A percentile compares a stretch with the other conserved stretches of the same genome.
Evolutionary conservation across 768 basidiomycete genomes (phyloP).

Genomic region (Harrya chromipes): DNA sequence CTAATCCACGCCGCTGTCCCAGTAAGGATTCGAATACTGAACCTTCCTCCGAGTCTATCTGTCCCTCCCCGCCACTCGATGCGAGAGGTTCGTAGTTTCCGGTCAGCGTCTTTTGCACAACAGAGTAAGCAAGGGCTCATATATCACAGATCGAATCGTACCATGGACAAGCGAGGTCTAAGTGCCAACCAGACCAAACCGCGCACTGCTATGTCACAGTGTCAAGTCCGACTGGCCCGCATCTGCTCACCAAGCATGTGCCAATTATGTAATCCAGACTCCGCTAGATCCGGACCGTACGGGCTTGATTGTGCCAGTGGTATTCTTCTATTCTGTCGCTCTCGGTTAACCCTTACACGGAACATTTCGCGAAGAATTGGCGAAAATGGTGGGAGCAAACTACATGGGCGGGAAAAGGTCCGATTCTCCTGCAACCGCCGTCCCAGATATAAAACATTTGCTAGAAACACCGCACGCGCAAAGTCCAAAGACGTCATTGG

Average conservation of each 20-base stretch:
- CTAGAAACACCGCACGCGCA: constrained; percentile 57
- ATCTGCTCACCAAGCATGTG: no score
- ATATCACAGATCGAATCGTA: not conserved
- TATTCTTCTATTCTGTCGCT: no score
- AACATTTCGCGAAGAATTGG: not conserved
- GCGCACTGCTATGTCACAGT: not conserved
- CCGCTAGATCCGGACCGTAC: no score
- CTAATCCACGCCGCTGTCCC: constrained; percentile 13
- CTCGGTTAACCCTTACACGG: no score
- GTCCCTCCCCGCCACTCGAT: constrained; percentile 11
- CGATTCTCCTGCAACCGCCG: not conserved
- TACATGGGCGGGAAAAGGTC: constrained; percentile 77
- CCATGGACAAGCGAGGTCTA: constrained; percentile 8
- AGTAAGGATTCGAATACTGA: constrained; percentile 18
- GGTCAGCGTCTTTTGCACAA: constrained; percentile 2
- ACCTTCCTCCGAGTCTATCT: constrained; percentile 8
- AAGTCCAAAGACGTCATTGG: constrained; percentile 54
- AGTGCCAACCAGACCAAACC: not conserved
- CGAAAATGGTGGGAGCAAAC: constrained; percentile 61
- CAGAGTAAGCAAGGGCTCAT: not conserved
- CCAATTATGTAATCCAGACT: no score
- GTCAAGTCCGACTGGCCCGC: no score
- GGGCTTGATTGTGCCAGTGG: no score
- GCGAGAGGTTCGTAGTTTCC: constrained; percentile 16
- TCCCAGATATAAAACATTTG: not conserved